These are phyloP conservation scores for Penicillium brevicompactum DNA, from an alignment of 2,329 filamentous ascomycete species.

Conservation along the genomic window DNA sequence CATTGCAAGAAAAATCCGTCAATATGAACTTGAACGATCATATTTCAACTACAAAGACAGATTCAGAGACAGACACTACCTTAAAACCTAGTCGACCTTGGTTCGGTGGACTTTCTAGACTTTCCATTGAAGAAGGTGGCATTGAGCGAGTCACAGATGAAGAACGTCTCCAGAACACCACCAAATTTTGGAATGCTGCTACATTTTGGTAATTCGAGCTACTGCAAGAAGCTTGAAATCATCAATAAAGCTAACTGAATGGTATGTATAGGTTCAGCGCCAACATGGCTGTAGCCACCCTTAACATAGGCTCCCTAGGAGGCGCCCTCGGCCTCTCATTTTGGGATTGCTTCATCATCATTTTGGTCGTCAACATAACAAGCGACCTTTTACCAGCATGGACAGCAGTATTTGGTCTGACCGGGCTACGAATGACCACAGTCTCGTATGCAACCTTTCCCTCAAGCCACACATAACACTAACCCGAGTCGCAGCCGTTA, in stretches of 20 bases:
- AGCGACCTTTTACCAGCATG: constrained; percentile 32
- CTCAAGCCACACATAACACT: background rate
- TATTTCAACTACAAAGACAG: background rate
- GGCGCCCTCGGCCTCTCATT: constrained; percentile 37
- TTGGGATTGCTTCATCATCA: constrained; percentile 42
- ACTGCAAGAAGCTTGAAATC: background rate
- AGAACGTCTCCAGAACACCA: constrained; percentile 23
- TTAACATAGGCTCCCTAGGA: constrained; percentile 36
- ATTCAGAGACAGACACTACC: background rate
- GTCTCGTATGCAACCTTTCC: constrained; percentile 27
- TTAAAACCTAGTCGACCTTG: constrained; percentile 8
- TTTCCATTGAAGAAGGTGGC: constrained; percentile 25
- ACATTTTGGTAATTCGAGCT: constrained; percentile 13
- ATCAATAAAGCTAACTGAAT: background rate
- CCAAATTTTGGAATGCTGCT: constrained; percentile 29
- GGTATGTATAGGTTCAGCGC: constrained; percentile 33
- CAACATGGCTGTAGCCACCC: constrained; percentile 41
- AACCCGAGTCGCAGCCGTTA: constrained; percentile 27
- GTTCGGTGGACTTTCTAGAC: constrained; percentile 17
- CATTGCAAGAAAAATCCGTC: background rate
- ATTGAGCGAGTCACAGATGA: constrained; percentile 27
- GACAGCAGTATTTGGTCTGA: constrained; percentile 37
- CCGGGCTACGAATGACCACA: constrained; percentile 40
- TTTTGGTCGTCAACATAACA: constrained; percentile 36
- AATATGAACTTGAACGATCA: background rate